phyloP scores from a whole-genome alignment of 768 basidiomycete species.

The Calvatia gigantea region DNA sequence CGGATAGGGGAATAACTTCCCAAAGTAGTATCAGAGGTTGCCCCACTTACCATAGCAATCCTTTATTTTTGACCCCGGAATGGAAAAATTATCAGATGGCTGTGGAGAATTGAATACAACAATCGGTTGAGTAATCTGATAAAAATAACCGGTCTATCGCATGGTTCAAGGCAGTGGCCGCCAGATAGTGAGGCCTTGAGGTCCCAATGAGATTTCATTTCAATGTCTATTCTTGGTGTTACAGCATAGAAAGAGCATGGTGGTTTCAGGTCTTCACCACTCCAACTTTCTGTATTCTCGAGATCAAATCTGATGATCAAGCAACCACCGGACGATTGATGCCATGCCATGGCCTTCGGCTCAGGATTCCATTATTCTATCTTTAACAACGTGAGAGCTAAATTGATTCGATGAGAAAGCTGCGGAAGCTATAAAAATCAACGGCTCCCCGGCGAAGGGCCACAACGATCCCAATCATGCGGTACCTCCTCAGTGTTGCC shows the following conservation, averaged over 20 bases:
- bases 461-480: background rate
- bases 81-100: background rate
- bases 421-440: background rate
- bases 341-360: background rate
- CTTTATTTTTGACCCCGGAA: background rate
- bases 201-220: background rate
- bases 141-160: background rate
- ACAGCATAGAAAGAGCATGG: background rate
- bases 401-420: background rate
- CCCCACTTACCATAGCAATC: background rate
- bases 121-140: background rate
- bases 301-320: background rate
- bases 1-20: too few relatives aligned
- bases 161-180: background rate
- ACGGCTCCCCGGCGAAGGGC: background rate
- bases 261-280: background rate
- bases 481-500: background rate
- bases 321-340: background rate
- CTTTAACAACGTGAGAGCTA: slow-evolving; percentile 8
- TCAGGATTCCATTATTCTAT: background rate
- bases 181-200: background rate
- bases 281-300: background rate
- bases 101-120: background rate
- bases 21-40: too few relatives aligned
- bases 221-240: background rate